Evolutionary conservation across 768 basidiomycete species (phyloP), one percentile per base, ranked within the genome.

Genomic region (Heimioporus sp.): DNA sequence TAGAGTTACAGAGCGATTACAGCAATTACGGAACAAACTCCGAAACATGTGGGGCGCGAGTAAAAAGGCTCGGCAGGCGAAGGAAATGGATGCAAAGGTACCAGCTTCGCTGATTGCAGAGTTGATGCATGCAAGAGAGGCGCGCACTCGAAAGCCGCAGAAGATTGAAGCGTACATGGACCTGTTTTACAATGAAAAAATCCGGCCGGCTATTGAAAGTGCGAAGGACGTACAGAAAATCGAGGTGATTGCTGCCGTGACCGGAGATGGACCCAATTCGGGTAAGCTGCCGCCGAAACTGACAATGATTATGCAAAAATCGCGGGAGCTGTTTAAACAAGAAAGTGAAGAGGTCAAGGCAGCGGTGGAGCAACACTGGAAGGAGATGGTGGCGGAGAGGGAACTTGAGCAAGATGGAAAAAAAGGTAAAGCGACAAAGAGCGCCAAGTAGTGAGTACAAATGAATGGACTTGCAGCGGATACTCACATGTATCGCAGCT

Each of bases 1-100:
- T 13, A 15, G 10, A 7, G 10, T 1, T 30, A 13, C 35, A 8
- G 35, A 13, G 6, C 12, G 11, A 36, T 36, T 36, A 5, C 11
- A 50, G 49, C 49, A 50, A 31, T 9, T 50, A 36, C 28, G 15
- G 6, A 50, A 50, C 16, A 50, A 43, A 15, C 28, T 50, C 2
- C 6, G 28, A 9, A 50, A 50, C 24, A 43, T 10, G n/a, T 43
- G 31, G 49, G 36, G 42, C 1, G 42, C 36, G 2, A 50, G 34
- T 12, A 19, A 24, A 19, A 50, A 43, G 42, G 17, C 42, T 16
- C 30, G 2, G 4, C 10, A 10, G 10, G 36, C 28, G 0, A 50
- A 50, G 5, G 43, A 44, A 2, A 15, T 17, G 0, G 30, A 31
- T 8, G 1, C 3, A 2, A 50, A 43, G 36, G 13, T 30, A 1